phyloP scores from a whole-genome alignment of 805 yeast species.

The Saccharomycopsis malanga region DNA sequence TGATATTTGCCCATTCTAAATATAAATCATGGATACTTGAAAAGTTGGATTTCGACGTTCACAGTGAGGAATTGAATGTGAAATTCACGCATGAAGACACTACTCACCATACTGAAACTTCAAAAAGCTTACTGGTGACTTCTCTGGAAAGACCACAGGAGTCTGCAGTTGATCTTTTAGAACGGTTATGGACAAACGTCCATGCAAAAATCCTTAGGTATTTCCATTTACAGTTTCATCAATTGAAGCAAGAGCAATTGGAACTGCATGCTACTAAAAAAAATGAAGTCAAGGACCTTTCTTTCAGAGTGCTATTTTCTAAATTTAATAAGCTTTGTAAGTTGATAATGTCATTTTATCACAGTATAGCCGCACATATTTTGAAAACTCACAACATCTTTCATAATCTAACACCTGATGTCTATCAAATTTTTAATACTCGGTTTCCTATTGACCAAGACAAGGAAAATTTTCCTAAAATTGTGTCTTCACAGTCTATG shows the following conservation, averaged over 20 bases:
- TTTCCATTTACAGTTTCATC: conserved; percentile 17
- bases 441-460: background rate
- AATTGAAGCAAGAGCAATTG: conserved; percentile 13
- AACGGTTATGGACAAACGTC: conserved; percentile 12
- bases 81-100: too few species aligned
- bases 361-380: background rate
- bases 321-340: conserved; percentile 5
- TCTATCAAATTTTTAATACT: conserved; percentile 2
- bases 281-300: conserved; percentile 3
- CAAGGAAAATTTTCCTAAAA: background rate
- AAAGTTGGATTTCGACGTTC: background rate
- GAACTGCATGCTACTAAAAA: background rate
- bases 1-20: conserved; percentile 8
- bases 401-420: too few species aligned
- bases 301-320: conserved; percentile 9
- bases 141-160: background rate
- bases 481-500: background rate
- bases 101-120: background rate
- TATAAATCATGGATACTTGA: background rate
- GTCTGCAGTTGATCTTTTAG: conserved; percentile 3
- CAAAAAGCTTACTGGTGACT: background rate
- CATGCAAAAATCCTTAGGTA: conserved; percentile 11
- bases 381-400: background rate
- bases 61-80: too few species aligned
- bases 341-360: conserved; percentile 10